These are phyloP conservation scores for Russula ochroleuca DNA, from an alignment of 768 basidiomycete species.

Conservation along the genomic window DNA sequence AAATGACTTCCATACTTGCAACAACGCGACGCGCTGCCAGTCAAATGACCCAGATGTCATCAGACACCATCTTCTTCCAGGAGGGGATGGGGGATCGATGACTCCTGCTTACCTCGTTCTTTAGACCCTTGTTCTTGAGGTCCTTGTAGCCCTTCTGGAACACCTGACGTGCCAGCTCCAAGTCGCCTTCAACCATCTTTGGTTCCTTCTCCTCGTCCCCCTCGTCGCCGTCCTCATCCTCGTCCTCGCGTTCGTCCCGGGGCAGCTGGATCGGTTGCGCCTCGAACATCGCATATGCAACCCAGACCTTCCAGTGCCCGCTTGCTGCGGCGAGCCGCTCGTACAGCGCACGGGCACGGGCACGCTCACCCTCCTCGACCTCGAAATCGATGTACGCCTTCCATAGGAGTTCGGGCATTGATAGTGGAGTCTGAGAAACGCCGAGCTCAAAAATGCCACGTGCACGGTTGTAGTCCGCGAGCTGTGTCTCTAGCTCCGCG, in stretches of 20 bases:
- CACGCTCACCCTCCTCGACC: slow-evolving; percentile 87
- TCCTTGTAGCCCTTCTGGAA: slow-evolving; percentile 88
- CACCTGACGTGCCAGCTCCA: slow-evolving; percentile 63
- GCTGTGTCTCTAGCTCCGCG: slow-evolving; percentile 83
- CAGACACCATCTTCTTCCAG: slow-evolving; percentile 4
- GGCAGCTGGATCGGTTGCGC: slow-evolving; percentile 66
- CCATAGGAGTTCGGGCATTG: slow-evolving; percentile 94
- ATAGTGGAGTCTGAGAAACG: slow-evolving; percentile 72
- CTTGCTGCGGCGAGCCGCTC: slow-evolving; percentile 82
- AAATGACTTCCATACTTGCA: slow-evolving; percentile 94
- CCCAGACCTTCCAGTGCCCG: slow-evolving; percentile 96
- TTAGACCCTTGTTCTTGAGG: slow-evolving; percentile 72
- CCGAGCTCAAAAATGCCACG: slow-evolving; percentile 94
- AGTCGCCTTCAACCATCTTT: slow-evolving; percentile 68
- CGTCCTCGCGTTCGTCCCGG: slow-evolving; percentile 62
- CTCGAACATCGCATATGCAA: slow-evolving; percentile 91
- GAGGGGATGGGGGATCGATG: background rate
- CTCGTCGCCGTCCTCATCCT: slow-evolving; percentile 53
- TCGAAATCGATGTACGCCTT: slow-evolving; percentile 98
- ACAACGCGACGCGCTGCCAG: slow-evolving; percentile 76
- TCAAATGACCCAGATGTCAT: slow-evolving; percentile 5
- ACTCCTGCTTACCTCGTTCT: slow-evolving; percentile 65
- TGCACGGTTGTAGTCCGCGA: slow-evolving; percentile 83
- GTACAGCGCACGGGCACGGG: slow-evolving; percentile 77
- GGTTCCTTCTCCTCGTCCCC: slow-evolving; percentile 46